Evolutionary conservation across 768 basidiomycete species (phyloP).

Genomic region (Cyclocybe cylindracea): DNA sequence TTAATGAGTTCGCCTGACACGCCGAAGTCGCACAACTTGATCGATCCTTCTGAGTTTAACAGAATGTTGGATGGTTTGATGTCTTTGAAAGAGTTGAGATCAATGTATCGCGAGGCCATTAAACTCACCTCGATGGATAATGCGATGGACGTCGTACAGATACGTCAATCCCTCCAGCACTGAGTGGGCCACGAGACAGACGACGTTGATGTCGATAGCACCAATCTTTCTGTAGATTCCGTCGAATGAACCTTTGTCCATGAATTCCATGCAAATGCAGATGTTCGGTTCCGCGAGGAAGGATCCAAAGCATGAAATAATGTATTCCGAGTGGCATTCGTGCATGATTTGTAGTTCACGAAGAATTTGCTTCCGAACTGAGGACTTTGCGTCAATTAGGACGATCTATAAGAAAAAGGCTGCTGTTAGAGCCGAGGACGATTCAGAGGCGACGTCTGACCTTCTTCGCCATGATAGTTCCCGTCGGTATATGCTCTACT

Average conservation of each 20-base stretch:
- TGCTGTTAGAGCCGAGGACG: slow-evolving; percentile 4
- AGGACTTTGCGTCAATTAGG: slow-evolving; percentile 92
- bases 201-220: slow-evolving; percentile 86
- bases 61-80: slow-evolving; percentile 99
- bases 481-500: slow-evolving; percentile 89
- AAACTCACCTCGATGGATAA: slow-evolving; percentile 92
- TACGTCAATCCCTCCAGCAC: slow-evolving; percentile 96
- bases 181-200: slow-evolving; percentile 91
- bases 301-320: slow-evolving; percentile 96
- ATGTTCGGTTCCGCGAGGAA: slow-evolving; percentile 97
- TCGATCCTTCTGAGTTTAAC: slow-evolving; percentile 90
- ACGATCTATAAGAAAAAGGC: slow-evolving; percentile 62
- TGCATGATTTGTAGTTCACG: slow-evolving; percentile 99
- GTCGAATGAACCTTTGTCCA: slow-evolving; percentile 94
- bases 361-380: slow-evolving; percentile 95
- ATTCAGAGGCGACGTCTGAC: slow-evolving; percentile 40
- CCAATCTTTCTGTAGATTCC: slow-evolving; percentile 95
- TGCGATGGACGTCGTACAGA: slow-evolving; percentile 94
- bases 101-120: background rate
- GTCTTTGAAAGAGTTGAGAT: slow-evolving; percentile 47
- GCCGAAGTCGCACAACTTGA: slow-evolving; percentile 99
- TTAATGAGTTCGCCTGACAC: slow-evolving; percentile 99
- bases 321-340: slow-evolving; percentile 89
- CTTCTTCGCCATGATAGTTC: slow-evolving; percentile 98
- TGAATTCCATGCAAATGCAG: slow-evolving; percentile 97